These are phyloP conservation scores for Leccinum barrowsii DNA, from an alignment of 768 basidiomycete genomes.

Conservation along the genomic window DNA sequence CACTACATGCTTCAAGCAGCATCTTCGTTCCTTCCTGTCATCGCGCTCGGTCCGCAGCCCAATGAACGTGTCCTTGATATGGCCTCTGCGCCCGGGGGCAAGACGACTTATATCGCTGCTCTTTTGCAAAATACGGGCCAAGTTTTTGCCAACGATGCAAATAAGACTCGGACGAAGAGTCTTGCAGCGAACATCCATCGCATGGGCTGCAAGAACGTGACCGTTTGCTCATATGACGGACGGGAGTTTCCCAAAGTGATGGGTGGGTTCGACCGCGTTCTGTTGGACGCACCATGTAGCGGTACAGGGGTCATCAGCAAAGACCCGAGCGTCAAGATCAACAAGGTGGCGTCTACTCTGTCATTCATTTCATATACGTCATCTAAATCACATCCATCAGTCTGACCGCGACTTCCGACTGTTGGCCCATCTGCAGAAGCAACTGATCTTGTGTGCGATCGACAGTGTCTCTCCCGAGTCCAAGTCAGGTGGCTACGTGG, in stretches of 20 bases:
- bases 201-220: constrained; percentile 96
- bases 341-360: constrained; percentile 66
- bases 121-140: constrained; percentile 97
- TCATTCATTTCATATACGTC: not conserved
- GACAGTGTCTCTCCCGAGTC: constrained; percentile 91
- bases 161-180: constrained; percentile 92
- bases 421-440: constrained; percentile 96
- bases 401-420: constrained; percentile 94
- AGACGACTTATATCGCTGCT: constrained; percentile 96
- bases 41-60: constrained; percentile 89
- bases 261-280: constrained; percentile 96
- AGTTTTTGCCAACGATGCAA: constrained; percentile 95
- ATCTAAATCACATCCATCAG: constrained; percentile 38
- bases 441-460: constrained; percentile 95
- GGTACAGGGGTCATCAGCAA: constrained; percentile 99
- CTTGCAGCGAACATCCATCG: constrained; percentile 96
- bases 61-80: constrained; percentile 95
- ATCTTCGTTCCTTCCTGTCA: constrained; percentile 98
- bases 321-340: constrained; percentile 94
- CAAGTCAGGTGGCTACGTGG: constrained; percentile 88
- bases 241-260: constrained; percentile 98
- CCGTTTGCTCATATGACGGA: constrained; percentile 96
- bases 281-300: constrained; percentile 95
- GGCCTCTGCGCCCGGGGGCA: constrained; percentile 98
- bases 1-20: constrained; percentile 99